Conservation (phyloP, 768 basidiomycete species). For the Trametes cinnabarina region DNA sequence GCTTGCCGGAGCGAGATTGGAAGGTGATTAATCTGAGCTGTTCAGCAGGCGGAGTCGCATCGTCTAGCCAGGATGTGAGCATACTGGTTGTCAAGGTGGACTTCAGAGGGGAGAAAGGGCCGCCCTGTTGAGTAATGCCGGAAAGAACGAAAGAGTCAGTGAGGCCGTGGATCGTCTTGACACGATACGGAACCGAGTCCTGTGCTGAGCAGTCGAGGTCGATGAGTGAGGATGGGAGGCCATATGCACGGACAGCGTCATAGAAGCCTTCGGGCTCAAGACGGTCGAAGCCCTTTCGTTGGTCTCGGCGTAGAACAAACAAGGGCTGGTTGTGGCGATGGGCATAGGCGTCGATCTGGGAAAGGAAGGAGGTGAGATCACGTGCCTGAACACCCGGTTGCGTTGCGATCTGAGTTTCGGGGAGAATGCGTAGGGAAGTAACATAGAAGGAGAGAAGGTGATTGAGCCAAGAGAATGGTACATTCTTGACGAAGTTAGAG, state of each 20-base stretch:
- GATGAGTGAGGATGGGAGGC: background rate
- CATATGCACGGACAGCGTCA: background rate
- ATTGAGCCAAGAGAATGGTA: conserved; percentile 32
- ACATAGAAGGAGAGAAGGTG: conserved; percentile 24
- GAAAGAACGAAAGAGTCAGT: conserved; percentile 23
- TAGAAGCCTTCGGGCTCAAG: background rate
- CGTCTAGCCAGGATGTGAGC: conserved; percentile 22
- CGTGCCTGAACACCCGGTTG: background rate
- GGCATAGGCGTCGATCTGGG: background rate
- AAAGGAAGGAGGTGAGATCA: background rate
- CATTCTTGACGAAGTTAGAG: conserved; percentile 29
- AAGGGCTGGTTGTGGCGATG: background rate
- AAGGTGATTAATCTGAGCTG: too few relatives aligned
- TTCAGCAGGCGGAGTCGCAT: background rate
- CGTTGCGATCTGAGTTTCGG: background rate
- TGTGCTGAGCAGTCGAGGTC: background rate
- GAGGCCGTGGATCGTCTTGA: conserved; percentile 28
- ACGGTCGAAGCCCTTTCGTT: background rate
- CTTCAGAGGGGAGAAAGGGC: conserved; percentile 29
- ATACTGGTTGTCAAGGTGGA: conserved; percentile 30
- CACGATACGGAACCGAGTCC: background rate
- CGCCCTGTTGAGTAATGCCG: conserved; percentile 33
- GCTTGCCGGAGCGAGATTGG: too few relatives aligned
- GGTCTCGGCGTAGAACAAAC: too few relatives aligned
- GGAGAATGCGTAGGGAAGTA: background rate